Evolutionary conservation across 2,329 filamentous ascomycete species (phyloP).

Genomic region (Fonsecaea multimorphosa): DNA sequence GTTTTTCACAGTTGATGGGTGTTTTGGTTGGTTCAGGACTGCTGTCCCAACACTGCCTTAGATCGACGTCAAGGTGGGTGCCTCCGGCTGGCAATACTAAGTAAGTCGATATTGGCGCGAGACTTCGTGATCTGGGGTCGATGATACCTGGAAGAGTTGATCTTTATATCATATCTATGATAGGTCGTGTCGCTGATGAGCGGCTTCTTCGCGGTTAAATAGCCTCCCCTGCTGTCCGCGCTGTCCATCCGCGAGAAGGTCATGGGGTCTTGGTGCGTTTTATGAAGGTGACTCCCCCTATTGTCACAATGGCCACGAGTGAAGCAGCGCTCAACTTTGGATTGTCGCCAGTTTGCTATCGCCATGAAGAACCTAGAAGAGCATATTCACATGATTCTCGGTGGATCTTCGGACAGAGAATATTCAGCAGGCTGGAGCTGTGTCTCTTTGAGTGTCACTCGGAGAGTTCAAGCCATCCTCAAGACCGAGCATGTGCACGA

Average conservation of each 20-base stretch:
- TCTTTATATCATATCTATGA: background rate
- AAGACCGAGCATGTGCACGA: background rate
- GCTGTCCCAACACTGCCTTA: background rate
- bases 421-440: background rate
- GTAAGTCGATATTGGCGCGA: background rate
- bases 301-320: constrained; percentile 2
- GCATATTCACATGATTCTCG: background rate
- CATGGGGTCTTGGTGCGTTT: background rate
- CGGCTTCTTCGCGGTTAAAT: background rate
- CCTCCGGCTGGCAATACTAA: background rate
- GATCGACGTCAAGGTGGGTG: background rate
- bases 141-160: background rate
- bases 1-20: background rate
- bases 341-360: background rate
- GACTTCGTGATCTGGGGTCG: background rate
- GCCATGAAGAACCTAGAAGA: background rate
- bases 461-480: background rate
- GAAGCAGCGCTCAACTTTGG: constrained; percentile 12
- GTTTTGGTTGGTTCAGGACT: background rate
- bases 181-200: background rate
- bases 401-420: background rate
- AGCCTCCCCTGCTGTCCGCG: background rate
- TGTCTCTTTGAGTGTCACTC: background rate
- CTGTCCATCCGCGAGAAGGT: background rate
- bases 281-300: background rate